phyloP scores from a whole-genome alignment of 257 asterid species.

The Cruciata laevipes region DNA sequence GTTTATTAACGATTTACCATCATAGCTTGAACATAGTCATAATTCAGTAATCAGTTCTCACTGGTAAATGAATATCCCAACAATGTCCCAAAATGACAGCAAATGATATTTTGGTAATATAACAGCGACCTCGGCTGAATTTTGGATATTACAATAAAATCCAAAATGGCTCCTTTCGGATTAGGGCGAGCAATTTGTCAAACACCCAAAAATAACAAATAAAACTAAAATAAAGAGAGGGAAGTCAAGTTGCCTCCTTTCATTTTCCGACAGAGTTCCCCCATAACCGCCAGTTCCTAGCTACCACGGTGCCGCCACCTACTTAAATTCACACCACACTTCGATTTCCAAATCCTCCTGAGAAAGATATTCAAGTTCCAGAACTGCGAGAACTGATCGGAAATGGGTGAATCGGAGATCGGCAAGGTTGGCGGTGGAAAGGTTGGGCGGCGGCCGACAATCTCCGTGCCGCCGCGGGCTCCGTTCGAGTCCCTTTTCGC shows the following conservation, averaged over 20 bases:
- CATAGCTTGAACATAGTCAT: no score
- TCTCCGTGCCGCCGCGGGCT: conserved; percentile 30
- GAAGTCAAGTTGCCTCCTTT: conserved; percentile 14
- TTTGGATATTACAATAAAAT: background rate
- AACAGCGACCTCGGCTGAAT: background rate
- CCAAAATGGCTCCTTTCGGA: background rate
- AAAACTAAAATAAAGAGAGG: background rate
- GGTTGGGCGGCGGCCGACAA: conserved; percentile 11
- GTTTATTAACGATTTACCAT: background rate
- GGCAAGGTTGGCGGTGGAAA: conserved; percentile 6
- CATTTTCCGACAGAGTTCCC: background rate
- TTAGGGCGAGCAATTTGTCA: background rate
- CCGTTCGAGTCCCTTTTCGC: conserved; percentile 27
- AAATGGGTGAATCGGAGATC: conserved; percentile 15
- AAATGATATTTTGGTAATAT: background rate
- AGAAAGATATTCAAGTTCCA: background rate
- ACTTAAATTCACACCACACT: background rate
- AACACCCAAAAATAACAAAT: background rate
- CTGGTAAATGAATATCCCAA: no score
- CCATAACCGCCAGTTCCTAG: background rate
- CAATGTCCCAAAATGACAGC: background rate
- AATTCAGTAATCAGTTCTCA: no score
- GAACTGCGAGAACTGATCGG: background rate
- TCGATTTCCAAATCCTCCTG: no score
- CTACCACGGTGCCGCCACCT: background rate